Percentiles rank a stretch among this genome's conserved stretches.
phyloP scores from a whole-genome alignment of 176 grass and related monocot species.

The Eremochloa ophiuroides region DNA sequence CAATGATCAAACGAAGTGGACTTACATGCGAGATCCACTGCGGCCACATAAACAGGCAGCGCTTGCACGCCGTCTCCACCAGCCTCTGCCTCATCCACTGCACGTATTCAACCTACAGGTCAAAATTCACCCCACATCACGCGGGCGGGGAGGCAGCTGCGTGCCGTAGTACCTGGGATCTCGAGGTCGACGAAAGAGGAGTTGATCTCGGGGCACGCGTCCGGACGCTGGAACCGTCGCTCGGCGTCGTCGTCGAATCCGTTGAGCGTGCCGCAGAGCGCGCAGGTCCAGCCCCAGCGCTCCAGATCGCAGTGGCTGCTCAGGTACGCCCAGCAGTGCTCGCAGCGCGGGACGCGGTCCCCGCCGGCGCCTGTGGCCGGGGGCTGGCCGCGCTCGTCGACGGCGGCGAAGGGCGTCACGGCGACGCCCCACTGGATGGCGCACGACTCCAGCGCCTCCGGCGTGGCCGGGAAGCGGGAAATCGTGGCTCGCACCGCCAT shows the following conservation, averaged over 20 bases:
- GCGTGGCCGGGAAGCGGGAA: conserved; percentile 58
- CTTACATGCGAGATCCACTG: conserved; percentile 92
- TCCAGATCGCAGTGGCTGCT: conserved; percentile 73
- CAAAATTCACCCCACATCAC: neutral
- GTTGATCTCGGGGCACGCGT: conserved; percentile 63
- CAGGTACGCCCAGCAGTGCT: conserved; percentile 84
- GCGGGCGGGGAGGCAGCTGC: neutral
- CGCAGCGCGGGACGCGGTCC: conserved; percentile 77
- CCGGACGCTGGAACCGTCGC: conserved; percentile 49
- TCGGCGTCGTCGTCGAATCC: conserved; percentile 54
- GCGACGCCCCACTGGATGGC: conserved; percentile 78
- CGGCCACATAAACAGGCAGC: conserved; percentile 88
- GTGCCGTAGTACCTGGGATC: conserved; percentile 39
- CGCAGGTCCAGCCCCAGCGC: conserved; percentile 83
- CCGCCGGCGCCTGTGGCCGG: conserved; percentile 40
- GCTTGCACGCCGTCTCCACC: conserved; percentile 43
- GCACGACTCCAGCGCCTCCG: conserved; percentile 46
- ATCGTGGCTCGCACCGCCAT: conserved; percentile 81
- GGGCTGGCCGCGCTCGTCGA: conserved; percentile 58
- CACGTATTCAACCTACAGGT: conserved; percentile 20
- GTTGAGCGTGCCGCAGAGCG: conserved; percentile 73
- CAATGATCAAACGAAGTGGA: neutral
- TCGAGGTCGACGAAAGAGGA: conserved; percentile 88
- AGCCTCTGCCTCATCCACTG: conserved; percentile 52
- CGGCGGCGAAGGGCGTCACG: conserved; percentile 68